Evolutionary conservation across 164 flowering plant species (phyloP), one percentile per base, ranked within the genome.

Genomic region (Magnolia sinica): DNA sequence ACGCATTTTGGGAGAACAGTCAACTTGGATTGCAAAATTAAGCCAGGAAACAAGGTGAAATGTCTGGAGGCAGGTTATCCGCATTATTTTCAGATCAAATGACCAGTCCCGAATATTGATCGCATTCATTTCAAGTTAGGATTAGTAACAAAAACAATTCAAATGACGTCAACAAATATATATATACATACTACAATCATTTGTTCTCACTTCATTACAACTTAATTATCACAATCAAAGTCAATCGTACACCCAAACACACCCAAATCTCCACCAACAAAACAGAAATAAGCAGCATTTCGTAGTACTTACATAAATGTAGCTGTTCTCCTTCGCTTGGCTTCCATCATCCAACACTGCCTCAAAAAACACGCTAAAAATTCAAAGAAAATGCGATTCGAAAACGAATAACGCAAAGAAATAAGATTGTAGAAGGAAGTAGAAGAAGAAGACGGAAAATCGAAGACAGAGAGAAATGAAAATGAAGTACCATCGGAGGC

Each of bases 291-390:
- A 11, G 8, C 18, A 67, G 29, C 50, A 49, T 13, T 37, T 68
- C 49, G 2, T 5, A 64, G 64, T 63, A 86, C 94, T 91, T 82
- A 96, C 99, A 75, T 94, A 96, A 52, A 96, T 94, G 88, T 83
- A 94, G 82, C 91, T 85, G 83, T 92, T 87, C 78, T 94, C 97
- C 82, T 86, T 91, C 10, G 89, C 80, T 78, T 93, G 96, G 71
- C 81, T 89, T 73, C 91, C 90, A 73, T 92, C 94, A 74, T 91
- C 98, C 85, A 91, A 72, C 83, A 96, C 99, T 96, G 92, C 69
- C 18, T n/a, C 16, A 7, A 69, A 45, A 22, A 3, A 5, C 50
- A 29, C 8, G 14, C 71, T 16, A 55, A 16, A 27, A 11, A 2
- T 55, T 55, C 61, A 55, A 55, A 55, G 13, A 55, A 55, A 55